Evolutionary conservation across 2,329 filamentous ascomycete genomes (phyloP), one percentile per base, ranked within the genome.

Genomic region (Colletotrichum musicola): DNA sequence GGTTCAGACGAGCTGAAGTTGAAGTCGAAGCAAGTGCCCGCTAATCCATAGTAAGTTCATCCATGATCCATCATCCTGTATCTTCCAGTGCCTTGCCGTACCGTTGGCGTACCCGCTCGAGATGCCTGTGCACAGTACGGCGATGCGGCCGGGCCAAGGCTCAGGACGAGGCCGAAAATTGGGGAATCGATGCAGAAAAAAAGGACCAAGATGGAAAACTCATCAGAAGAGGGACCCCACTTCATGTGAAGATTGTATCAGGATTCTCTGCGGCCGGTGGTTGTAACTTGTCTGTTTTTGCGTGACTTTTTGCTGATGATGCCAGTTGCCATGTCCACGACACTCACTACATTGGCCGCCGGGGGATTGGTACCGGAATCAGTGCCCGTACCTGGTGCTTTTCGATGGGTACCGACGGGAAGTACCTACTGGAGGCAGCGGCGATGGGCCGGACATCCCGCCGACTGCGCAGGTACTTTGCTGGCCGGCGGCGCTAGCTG

Each of bases 181-280:
- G 66, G 66, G 57, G 66, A 69, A 55, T 42, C 35, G 35, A 60
- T n/a, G 7, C 30, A 35, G 30, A 51, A 58, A 22, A 59, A 55
- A 56, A 46, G 30, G 30, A 35, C 30, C 30, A 35, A 35, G 30
- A 35, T 35, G 2, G 30, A 35, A 35, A 35, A 35, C 30, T n/a
- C 14, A 53, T 59, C 44, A 38, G 44, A 50, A 56, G 13, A 56
- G 50, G 47, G 49, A 49, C 62, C 65, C 66, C 66, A 69, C 66
- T 69, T 42, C 66, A 69, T 66, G 44, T 69, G 66, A 68, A 61
- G 56, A 40, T 27, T 56, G 66, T 64, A 56, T 61, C 55, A 53
- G 22, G 44, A 40, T 51, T 12, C 35, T 50, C 49, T 35, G 49
- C n/a, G 50, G 40, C 16, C 40, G 40, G 40, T 42, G 40, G 40